phyloP scores from a whole-genome alignment of 352 stramenopile species.

The Thalassiosira hispida region DNA sequence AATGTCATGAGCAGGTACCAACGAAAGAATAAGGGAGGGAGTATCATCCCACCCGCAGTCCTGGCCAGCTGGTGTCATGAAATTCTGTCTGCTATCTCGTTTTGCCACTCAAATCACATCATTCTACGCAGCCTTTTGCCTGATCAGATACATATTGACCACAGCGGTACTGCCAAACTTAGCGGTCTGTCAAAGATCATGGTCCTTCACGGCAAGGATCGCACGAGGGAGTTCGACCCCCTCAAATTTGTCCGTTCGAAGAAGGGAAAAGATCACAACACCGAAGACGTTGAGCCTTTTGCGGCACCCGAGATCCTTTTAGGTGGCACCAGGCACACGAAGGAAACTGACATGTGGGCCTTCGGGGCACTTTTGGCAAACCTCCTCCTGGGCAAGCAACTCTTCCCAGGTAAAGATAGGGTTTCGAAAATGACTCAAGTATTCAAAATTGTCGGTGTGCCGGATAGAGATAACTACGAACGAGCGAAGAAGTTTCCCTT shows the following conservation, averaged over 20 bases:
- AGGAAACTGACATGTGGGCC: slow-evolving; percentile 83
- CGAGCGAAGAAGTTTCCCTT: slow-evolving; percentile 77
- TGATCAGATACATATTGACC: slow-evolving; percentile 81
- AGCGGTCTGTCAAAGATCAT: slow-evolving; percentile 76
- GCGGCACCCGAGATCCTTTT: slow-evolving; percentile 79
- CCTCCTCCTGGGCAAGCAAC: slow-evolving; percentile 76
- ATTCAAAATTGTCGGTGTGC: slow-evolving; percentile 83
- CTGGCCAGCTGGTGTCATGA: slow-evolving; percentile 81
- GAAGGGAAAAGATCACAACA: slow-evolving; percentile 60
- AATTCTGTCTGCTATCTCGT: slow-evolving; percentile 76
- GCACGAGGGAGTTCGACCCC: slow-evolving; percentile 57
- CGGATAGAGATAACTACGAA: slow-evolving; percentile 68
- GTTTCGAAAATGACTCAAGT: slow-evolving; percentile 71
- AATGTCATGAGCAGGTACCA: slow-evolving; percentile 73
- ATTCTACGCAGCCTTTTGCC: slow-evolving; percentile 73
- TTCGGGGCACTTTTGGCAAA: slow-evolving; percentile 77
- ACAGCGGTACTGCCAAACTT: slow-evolving; percentile 78
- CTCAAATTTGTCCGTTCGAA: slow-evolving; percentile 60
- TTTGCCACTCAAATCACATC: slow-evolving; percentile 83
- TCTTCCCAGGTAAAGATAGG: slow-evolving; percentile 79
- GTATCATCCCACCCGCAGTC: slow-evolving; percentile 62
- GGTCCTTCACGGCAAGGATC: slow-evolving; percentile 62
- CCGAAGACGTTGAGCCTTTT: slow-evolving; percentile 75
- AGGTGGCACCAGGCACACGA: slow-evolving; percentile 73
- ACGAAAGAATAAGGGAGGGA: slow-evolving; percentile 41